Evolutionary conservation across 148 eudicot genomes (phyloP).

Genomic region (Cornus florida): DNA sequence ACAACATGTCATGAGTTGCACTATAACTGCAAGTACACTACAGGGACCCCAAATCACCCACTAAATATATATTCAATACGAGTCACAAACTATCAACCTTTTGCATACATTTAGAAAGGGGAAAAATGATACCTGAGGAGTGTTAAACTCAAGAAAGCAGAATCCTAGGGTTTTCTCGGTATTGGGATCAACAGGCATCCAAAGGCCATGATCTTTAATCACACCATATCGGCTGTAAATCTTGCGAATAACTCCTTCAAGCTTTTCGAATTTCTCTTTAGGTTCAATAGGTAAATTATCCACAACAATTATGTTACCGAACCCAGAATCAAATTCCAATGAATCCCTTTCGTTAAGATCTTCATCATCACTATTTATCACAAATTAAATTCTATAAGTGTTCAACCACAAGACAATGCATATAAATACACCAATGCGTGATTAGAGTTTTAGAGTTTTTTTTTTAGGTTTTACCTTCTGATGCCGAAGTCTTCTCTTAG

Average conservation of each 20-base stretch:
- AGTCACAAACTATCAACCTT: too few relatives aligned
- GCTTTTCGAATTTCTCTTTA: conserved; percentile 62
- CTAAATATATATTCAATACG: too few relatives aligned
- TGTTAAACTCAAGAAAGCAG: conserved; percentile 65
- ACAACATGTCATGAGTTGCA: too few relatives aligned
- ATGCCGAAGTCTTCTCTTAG: conserved; percentile 61
- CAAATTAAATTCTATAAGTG: neutral
- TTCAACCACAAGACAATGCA: neutral
- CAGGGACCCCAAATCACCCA: too few relatives aligned
- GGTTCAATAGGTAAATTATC: conserved; percentile 73
- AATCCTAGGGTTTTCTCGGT: conserved; percentile 59
- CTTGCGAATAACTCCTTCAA: conserved; percentile 60
- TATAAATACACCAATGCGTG: neutral
- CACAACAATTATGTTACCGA: conserved; percentile 59
- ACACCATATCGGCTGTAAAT: conserved; percentile 59
- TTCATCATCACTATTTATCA: conserved; percentile 32
- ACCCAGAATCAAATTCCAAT: conserved; percentile 57
- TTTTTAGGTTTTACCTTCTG: conserved; percentile 34
- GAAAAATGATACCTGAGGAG: conserved; percentile 57
- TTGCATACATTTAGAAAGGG: too few relatives aligned
- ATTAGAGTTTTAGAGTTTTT: neutral
- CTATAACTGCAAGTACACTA: too few relatives aligned
- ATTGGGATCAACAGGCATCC: conserved; percentile 67
- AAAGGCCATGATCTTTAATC: conserved; percentile 63
- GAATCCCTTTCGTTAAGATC: conserved; percentile 43